These are phyloP conservation scores for Fusarium decemcellulare DNA, from an alignment of 2,329 filamentous ascomycete species.

Conservation along the genomic window DNA sequence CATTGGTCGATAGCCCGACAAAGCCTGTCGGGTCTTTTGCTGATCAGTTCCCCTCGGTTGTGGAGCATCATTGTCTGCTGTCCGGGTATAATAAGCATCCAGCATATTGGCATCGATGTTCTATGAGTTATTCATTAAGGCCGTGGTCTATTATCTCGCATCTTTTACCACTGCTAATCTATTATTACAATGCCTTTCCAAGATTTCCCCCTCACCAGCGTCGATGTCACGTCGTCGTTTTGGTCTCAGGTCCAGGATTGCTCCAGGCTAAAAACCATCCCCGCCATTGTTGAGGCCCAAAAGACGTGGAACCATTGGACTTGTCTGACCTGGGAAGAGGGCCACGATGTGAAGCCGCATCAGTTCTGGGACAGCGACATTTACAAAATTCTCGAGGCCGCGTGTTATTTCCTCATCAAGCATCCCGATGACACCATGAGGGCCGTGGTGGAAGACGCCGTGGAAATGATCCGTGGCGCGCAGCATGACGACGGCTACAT, in stretches of 20 bases:
- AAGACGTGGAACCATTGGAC: constrained; percentile 5
- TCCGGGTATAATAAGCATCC: constrained; percentile 2
- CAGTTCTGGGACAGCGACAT: constrained; percentile 24
- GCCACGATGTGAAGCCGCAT: background rate
- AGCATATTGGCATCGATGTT: background rate
- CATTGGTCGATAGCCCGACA: background rate
- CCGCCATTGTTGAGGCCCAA: constrained; percentile 17
- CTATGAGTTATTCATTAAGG: background rate
- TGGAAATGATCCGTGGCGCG: constrained; percentile 4
- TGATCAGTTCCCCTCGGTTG: background rate
- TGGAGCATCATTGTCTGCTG: background rate
- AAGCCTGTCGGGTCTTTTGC: background rate
- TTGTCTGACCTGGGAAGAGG: constrained; percentile 17
- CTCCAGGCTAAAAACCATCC: constrained; percentile 8
- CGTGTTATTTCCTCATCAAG: constrained; percentile 12
- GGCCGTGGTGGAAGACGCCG: background rate
- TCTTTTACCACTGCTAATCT: no score
- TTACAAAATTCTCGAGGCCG: constrained; percentile 11
- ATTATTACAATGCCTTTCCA: background rate
- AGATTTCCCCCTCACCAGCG: background rate
- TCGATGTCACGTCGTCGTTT: background rate
- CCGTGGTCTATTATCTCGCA: background rate
- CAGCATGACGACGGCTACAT: constrained; percentile 15
- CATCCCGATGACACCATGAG: background rate
- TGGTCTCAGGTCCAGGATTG: background rate